A percentile compares a stretch with the other conserved stretches of the same genome.
phyloP scores from a whole-genome alignment of 805 yeast species.

The Yueomyces sinensis region DNA sequence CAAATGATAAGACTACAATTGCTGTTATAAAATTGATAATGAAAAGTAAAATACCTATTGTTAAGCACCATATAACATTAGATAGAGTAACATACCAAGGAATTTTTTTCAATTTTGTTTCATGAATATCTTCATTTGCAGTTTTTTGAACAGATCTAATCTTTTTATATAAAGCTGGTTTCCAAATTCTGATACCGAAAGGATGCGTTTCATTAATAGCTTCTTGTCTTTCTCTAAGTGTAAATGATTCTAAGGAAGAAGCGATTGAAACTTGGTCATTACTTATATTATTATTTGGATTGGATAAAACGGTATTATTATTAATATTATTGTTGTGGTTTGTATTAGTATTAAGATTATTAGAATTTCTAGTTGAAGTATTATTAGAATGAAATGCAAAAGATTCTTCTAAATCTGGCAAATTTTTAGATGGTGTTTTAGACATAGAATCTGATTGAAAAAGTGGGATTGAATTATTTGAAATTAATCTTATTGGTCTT shows the following conservation, averaged over 20 bases:
- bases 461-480: slow-evolving; percentile 7
- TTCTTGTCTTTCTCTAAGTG: slow-evolving; percentile 82
- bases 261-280: slow-evolving; percentile 23
- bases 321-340: background rate
- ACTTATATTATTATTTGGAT: background rate
- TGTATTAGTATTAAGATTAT: background rate
- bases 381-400: too few species aligned
- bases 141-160: slow-evolving; percentile 79
- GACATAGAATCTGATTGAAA: background rate
- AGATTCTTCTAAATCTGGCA: background rate
- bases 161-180: slow-evolving; percentile 92
- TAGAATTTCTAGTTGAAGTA: background rate
- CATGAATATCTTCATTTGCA: slow-evolving; percentile 91
- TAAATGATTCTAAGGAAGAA: slow-evolving; percentile 65
- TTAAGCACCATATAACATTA: slow-evolving; percentile 58
- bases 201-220: slow-evolving; percentile 97
- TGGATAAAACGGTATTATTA: background rate
- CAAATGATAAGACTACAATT: slow-evolving; percentile 28
- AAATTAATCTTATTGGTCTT: slow-evolving; percentile 44
- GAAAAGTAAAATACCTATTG: slow-evolving; percentile 57
- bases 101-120: slow-evolving; percentile 42
- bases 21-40: slow-evolving; percentile 32
- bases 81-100: slow-evolving; percentile 51
- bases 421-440: background rate
- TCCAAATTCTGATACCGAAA: slow-evolving; percentile 97